Evolutionary conservation across 352 stramenopile genomes (phyloP).

Genomic region (Ophiocytium majus): DNA sequence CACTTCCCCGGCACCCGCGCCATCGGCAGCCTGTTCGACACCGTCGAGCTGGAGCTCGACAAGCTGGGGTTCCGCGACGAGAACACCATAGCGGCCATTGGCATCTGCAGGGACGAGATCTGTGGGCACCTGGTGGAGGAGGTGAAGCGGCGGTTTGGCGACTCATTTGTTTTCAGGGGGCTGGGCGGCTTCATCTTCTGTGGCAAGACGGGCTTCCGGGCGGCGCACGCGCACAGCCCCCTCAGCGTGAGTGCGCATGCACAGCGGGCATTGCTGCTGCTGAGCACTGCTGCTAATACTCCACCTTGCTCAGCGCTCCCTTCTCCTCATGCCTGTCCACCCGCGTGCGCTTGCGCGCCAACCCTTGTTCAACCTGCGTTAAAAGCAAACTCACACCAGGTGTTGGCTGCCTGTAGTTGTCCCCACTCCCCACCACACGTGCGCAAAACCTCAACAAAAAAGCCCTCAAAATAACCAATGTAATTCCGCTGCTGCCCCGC

Average conservation of each 20-base stretch:
- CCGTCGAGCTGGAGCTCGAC: background rate
- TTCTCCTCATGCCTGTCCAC: too few species aligned
- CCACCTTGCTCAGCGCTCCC: too few species aligned
- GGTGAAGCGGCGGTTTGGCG: constrained; percentile 11
- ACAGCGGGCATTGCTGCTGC: too few species aligned
- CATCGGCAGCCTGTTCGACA: background rate
- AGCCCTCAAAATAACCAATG: too few species aligned
- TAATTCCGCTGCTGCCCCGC: background rate
- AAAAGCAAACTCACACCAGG: too few species aligned
- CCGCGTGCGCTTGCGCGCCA: too few species aligned
- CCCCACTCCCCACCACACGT: background rate
- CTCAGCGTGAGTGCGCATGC: constrained; percentile 9
- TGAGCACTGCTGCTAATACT: too few species aligned
- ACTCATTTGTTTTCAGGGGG: constrained; percentile 22
- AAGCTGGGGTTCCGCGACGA: constrained; percentile 28
- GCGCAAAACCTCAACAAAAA: background rate
- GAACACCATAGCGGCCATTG: constrained; percentile 28
- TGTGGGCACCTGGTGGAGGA: constrained; percentile 24
- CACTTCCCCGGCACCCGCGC: background rate
- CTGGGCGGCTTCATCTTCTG: constrained; percentile 37
- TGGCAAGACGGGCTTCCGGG: constrained; percentile 30
- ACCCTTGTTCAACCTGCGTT: too few species aligned
- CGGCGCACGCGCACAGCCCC: constrained; percentile 30
- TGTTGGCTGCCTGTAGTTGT: too few species aligned
- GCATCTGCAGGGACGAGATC: constrained; percentile 35